Evolutionary conservation across 108 stramenopile species (phyloP), one percentile per base, ranked within the genome.

Genomic region (Skeletonema costatum): DNA sequence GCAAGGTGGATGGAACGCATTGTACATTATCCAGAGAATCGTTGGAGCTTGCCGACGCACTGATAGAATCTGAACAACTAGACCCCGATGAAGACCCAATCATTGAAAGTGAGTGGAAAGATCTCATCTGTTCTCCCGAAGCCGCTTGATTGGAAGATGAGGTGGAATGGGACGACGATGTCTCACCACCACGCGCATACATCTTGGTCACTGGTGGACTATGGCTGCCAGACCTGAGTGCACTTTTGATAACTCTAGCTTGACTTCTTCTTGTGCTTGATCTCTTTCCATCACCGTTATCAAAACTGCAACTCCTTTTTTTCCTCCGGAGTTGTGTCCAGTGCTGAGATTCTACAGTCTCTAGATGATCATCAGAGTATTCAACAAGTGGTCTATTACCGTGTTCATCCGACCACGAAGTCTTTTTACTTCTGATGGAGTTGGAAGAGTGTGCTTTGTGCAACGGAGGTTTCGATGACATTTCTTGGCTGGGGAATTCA

Each of bases 331-430:
- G 58, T 44, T 53, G 53, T 46, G 64, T 67, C 74, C 77, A 78
- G 42, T 80, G 78, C 38, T 59, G 38, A 1, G 60, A 72, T 74
- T 39, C 25, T 7, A 25, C 36, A 33, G 63, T 68, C 29, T 31
- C 35, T 10, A 80, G 85, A 81, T 89, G 85, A 81, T 90, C 89
- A 59, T 89, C 87, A 38, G 81, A 74, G 66, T 86, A 88, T 67
- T 92, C 87, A 9, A 90, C 90, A 17, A 94, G 76, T 21, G 80
- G 78, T 46, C 84, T 80, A 6, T 70, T 41, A 41, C 89, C 93
- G 59, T 76, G 77, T 67, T 90, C 87, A 68, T 94, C 93, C 3
- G 89, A 90, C 91, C 93, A 94, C 25, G 90, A 92, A 62, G 81
- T 76, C 50, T 85, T 90, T 41, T 83, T 82, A n/a, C 32, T 64